phyloP scores from a whole-genome alignment of 192 early-diverging fungal genomes.

The Entomortierella beljakovae region DNA sequence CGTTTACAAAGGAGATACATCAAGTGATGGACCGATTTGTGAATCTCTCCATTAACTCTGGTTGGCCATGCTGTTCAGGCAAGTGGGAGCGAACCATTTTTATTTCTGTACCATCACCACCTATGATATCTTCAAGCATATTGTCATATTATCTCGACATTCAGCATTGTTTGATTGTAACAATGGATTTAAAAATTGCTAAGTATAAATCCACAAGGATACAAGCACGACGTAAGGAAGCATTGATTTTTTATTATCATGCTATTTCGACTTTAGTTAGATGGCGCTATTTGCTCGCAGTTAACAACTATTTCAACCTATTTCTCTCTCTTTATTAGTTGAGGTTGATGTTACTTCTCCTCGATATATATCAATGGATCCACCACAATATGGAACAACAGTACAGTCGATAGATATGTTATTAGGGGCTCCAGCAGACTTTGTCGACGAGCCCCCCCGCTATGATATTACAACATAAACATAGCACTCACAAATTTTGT shows the following conservation, averaged over 20 bases:
- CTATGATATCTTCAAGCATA: conserved; percentile 8
- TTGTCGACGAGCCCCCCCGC: conserved; percentile 5
- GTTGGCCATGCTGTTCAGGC: neutral
- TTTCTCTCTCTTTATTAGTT: conserved; percentile 1
- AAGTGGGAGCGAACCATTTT: conserved; percentile 16
- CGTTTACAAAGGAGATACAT: conserved; percentile 1
- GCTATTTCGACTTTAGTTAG: too few relatives aligned
- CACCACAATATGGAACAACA: neutral
- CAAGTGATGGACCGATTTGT: neutral
- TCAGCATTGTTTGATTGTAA: neutral
- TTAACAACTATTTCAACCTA: neutral
- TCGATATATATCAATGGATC: neutral
- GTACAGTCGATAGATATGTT: neutral
- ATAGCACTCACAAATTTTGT: too few relatives aligned
- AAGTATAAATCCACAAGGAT: conserved; percentile 6
- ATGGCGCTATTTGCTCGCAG: neutral
- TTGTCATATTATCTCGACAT: conserved; percentile 12
- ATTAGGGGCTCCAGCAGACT: neutral
- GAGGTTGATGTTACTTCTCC: conserved; percentile 4
- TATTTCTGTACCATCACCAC: conserved; percentile 14
- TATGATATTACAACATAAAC: conserved; percentile 10
- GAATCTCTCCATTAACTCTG: conserved; percentile 7
- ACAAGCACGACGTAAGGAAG: neutral
- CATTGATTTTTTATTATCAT: neutral
- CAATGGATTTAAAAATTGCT: conserved; percentile 5